These are phyloP conservation scores for Drechslerella stenobrocha DNA, from an alignment of 2,329 filamentous ascomycete genomes.

Conservation along the genomic window DNA sequence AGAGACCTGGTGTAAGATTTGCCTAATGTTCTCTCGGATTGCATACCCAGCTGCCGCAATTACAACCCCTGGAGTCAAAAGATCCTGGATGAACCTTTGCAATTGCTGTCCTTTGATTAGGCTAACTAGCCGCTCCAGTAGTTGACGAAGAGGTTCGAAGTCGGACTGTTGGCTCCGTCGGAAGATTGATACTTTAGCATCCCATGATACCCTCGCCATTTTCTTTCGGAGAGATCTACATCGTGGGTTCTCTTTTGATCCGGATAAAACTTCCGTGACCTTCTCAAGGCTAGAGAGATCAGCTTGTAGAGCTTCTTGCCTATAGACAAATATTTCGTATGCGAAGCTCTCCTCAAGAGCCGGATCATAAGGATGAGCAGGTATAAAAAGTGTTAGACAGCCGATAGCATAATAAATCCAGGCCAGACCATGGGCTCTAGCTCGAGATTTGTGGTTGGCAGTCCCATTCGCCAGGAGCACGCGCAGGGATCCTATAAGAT, in stretches of 20 bases:
- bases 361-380: constrained; percentile 84
- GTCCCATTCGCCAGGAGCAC: constrained; percentile 52
- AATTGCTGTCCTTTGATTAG: constrained; percentile 32
- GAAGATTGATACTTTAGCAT: constrained; percentile 25
- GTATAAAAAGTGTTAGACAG: constrained; percentile 77
- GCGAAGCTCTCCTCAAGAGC: constrained; percentile 55
- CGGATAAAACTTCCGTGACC: constrained; percentile 21
- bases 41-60: constrained; percentile 15
- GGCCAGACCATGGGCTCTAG: constrained; percentile 61
- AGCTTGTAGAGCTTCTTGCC: constrained; percentile 17
- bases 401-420: constrained; percentile 77
- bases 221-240: constrained; percentile 16
- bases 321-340: constrained; percentile 23
- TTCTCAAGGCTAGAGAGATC: constrained; percentile 25
- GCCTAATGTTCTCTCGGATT: constrained; percentile 34
- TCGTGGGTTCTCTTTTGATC: constrained; percentile 20
- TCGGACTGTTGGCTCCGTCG: constrained; percentile 21
- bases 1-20: constrained; percentile 32
- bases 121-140: constrained; percentile 23
- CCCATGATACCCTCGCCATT: constrained; percentile 23
- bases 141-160: constrained; percentile 32
- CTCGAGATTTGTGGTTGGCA: constrained; percentile 49
- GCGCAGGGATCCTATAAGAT: constrained; percentile 55
- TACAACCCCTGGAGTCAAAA: constrained; percentile 11
- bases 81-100: constrained; percentile 21